phyloP scores from a whole-genome alignment of 495 filamentous ascomycete species.

The Penicillium canescens region DNA sequence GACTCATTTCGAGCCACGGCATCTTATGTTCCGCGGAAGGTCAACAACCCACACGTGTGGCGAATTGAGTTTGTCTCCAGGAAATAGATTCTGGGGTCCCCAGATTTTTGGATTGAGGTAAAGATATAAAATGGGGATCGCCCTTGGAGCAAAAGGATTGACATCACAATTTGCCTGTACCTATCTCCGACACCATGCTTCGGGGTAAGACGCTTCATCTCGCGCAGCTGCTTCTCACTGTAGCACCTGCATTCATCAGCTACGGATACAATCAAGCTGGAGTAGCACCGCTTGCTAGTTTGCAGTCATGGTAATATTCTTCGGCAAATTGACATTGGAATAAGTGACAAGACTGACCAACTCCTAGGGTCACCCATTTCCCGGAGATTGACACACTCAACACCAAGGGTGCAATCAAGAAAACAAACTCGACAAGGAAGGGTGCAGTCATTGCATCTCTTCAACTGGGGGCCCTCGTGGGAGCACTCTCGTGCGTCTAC shows the following conservation, averaged over 20 bases:
- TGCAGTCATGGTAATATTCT: constrained; percentile 16
- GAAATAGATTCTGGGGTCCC: too few species aligned
- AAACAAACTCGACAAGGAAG: constrained; percentile 32
- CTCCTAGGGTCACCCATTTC: constrained; percentile 23
- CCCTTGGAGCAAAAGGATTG: too few species aligned
- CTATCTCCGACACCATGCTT: background rate
- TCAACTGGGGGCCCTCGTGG: constrained; percentile 44
- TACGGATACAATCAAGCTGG: constrained; percentile 40
- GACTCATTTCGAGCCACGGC: too few species aligned
- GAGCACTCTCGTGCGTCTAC: constrained; percentile 37
- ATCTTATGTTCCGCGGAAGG: too few species aligned
- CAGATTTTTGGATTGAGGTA: too few species aligned
- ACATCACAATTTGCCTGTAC: too few species aligned
- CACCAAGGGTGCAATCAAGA: constrained; percentile 21
- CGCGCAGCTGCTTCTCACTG: constrained; percentile 33
- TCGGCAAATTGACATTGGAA: too few species aligned
- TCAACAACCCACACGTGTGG: too few species aligned
- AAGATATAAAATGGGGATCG: too few species aligned
- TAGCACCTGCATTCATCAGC: constrained; percentile 38
- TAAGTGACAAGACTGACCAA: background rate
- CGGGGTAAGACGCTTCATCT: constrained; percentile 19
- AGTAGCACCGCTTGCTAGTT: constrained; percentile 24
- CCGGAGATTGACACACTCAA: constrained; percentile 37
- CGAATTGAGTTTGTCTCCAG: too few species aligned
- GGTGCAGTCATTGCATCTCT: constrained; percentile 45